Conservation (phyloP, 306 rosid species). For the Glycine soja region DNA sequence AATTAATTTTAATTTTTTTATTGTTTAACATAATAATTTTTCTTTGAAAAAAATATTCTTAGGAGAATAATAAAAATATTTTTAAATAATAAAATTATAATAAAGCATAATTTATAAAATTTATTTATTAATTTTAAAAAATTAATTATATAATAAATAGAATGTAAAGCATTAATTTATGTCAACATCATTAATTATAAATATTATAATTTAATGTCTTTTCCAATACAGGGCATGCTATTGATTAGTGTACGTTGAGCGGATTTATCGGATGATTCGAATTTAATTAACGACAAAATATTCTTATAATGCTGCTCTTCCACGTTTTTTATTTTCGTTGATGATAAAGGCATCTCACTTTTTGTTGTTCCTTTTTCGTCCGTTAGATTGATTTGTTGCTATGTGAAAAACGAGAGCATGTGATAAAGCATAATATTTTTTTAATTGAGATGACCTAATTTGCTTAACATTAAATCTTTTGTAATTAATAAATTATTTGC, state of each 20-base stretch:
- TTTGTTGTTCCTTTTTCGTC: not conserved
- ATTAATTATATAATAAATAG: not conserved
- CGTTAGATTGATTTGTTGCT: not conserved
- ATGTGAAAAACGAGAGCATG: not conserved
- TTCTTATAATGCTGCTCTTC: not conserved
- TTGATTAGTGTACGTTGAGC: not conserved
- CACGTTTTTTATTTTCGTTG: not conserved
- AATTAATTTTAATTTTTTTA: too few species aligned
- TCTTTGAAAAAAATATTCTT: not conserved
- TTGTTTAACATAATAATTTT: too few species aligned
- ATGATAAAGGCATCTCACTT: not conserved
- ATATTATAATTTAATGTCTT: not conserved
- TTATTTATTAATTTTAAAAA: not conserved
- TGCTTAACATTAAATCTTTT: not conserved
- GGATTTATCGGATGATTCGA: not conserved
- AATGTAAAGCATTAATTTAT: not conserved
- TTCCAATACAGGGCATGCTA: too few species aligned
- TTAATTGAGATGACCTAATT: not conserved
- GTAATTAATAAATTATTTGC: not conserved
- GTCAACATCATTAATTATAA: not conserved
- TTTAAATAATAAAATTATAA: not conserved
- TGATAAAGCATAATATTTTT: not conserved
- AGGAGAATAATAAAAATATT: not conserved
- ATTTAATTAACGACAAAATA: not conserved
- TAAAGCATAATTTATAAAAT: not conserved